Evolutionary conservation across 83 land plant species (phyloP).

Genomic region (Picea engelmannii): DNA sequence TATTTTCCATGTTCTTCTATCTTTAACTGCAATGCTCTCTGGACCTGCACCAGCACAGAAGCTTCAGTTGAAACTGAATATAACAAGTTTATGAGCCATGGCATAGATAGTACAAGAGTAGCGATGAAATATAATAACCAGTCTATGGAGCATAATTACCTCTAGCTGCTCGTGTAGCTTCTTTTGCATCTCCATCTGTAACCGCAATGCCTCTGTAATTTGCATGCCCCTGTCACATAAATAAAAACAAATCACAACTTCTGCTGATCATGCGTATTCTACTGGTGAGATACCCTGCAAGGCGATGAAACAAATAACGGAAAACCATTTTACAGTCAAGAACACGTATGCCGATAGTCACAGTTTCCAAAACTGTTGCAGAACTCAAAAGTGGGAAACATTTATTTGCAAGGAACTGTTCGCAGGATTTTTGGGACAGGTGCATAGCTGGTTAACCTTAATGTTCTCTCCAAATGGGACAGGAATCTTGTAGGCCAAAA

Average conservation of each 20-base stretch:
- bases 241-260: background rate
- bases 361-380: background rate
- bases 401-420: too few relatives aligned
- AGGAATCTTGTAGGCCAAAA: too few relatives aligned
- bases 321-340: background rate
- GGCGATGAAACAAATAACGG: background rate
- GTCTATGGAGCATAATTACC: background rate
- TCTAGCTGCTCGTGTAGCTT: constrained; percentile 10
- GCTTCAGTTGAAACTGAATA: constrained; percentile 2
- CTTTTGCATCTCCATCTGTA: constrained; percentile 14
- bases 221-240: constrained; percentile 12
- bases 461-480: too few relatives aligned
- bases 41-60: constrained; percentile 17
- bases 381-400: too few relatives aligned
- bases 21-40: constrained; percentile 18
- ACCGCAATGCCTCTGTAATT: constrained; percentile 9
- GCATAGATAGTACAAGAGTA: background rate
- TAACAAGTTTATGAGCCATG: constrained; percentile 11
- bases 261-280: background rate
- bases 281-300: background rate
- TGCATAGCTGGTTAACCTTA: too few relatives aligned
- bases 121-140: background rate
- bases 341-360: background rate
- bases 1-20: constrained; percentile 28
- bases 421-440: too few relatives aligned